Evolutionary conservation across 148 eudicot genomes (phyloP), one percentile per base, ranked within the genome.

Genomic region (Limonium bicolor): DNA sequence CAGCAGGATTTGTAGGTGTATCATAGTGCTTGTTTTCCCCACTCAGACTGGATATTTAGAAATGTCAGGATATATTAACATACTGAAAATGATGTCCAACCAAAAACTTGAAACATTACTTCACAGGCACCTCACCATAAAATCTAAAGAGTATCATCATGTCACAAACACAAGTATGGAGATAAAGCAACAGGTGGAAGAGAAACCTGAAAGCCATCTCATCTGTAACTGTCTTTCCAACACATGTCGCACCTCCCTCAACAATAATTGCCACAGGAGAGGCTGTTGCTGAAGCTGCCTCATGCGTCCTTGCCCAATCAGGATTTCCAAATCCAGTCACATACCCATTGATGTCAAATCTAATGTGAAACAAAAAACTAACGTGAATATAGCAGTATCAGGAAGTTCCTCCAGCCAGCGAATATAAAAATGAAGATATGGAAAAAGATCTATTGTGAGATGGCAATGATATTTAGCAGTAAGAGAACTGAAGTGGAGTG

Each of bases 241-340:
- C 64, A 62, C 95, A 92, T n/a, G 80, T 76, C 8, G 99, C 95
- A 43, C 99, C 99, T 55, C 90, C 90, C 46, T 92, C 99, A 49
- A 92, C 80, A 49, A 85, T 76, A 48, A 73, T 28, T 48, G 85
- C 74, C 53, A 81, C 82, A 38, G 66, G 82, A 9, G 63, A 34
- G 44, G 94, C 77, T 45, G 95, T 86, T 56, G 43, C 77, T 22
- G 74, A 58, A 67, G 94, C 94, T 59, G 75, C 64, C 56, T 71
- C 83, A 58, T 92, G 95, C 52, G 95, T 92, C 63, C 55, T 69
- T 36, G 60, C 74, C 99, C 99, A 85, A 41, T 85, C 82, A 20
- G 68, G 94, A 69, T 71, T 59, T 27, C 99, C 99, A 68, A 85
- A 78, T 44, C 93, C 95, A 37, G 95, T 81, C 36, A 90, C 93